These are phyloP conservation scores for Geotrichum siamense DNA, from an alignment of 1,139 yeast species.

Conservation along the genomic window DNA sequence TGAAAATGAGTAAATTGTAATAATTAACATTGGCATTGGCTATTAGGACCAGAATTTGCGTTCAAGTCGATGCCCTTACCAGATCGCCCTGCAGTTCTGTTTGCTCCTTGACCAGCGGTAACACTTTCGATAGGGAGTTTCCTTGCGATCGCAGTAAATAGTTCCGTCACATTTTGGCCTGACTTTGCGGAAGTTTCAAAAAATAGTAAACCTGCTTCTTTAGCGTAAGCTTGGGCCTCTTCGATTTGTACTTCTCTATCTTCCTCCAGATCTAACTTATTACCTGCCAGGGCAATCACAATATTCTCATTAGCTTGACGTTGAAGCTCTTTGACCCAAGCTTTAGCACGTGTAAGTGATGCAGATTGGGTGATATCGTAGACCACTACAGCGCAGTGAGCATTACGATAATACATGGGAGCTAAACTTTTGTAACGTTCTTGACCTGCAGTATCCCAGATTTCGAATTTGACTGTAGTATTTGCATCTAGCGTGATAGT, in stretches of 20 bases:
- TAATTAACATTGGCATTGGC: constrained; percentile 11
- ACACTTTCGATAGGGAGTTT: constrained; percentile 32
- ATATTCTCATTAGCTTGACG: constrained; percentile 81
- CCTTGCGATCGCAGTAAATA: constrained; percentile 72
- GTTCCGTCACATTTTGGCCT: constrained; percentile 71
- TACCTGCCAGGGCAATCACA: constrained; percentile 79
- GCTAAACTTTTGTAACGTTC: constrained; percentile 84
- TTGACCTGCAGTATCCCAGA: constrained; percentile 86
- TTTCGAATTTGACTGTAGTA: constrained; percentile 43
- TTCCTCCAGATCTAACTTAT: constrained; percentile 59
- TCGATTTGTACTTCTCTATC: constrained; percentile 48
- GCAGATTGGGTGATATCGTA: constrained; percentile 57
- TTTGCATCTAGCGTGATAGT: constrained; percentile 59
- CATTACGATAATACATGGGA: constrained; percentile 86
- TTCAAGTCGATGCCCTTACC: constrained; percentile 19
- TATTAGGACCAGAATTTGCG: constrained; percentile 1
- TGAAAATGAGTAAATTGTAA: not conserved
- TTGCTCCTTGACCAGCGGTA: constrained; percentile 27
- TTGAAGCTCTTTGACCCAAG: constrained; percentile 93
- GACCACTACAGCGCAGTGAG: constrained; percentile 84
- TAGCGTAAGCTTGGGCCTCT: constrained; percentile 52
- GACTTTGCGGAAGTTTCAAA: constrained; percentile 94
- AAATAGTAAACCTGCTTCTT: constrained; percentile 71
- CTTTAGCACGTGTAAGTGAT: constrained; percentile 81
- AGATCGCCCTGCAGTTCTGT: constrained; percentile 34